Percentiles rank a stretch among this genome's conserved stretches.
Evolutionary conservation across 345 rosid species (phyloP).

Genomic region (Citrus maxima): DNA sequence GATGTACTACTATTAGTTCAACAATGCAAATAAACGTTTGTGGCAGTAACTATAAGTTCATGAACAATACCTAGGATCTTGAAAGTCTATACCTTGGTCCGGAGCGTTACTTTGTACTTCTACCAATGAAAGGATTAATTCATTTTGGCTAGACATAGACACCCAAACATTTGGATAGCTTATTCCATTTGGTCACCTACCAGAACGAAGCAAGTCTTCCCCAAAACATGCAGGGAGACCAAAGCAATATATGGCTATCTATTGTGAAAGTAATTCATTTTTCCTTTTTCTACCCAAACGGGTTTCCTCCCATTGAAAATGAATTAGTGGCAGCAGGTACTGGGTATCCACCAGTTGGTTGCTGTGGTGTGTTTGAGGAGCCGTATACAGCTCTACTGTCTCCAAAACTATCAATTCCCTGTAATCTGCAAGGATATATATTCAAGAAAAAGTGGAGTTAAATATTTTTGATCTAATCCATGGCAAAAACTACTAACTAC

Average conservation of each 20-base stretch:
- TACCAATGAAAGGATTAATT: not conserved
- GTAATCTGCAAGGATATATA: conserved; percentile 27
- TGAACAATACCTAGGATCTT: not conserved
- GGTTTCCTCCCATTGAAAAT: conserved; percentile 49
- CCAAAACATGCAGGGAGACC: not conserved
- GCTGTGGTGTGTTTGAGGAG: conserved; percentile 21
- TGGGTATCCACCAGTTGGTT: conserved; percentile 31
- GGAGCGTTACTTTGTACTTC: not conserved
- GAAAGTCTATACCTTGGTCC: not conserved
- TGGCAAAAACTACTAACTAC: not conserved
- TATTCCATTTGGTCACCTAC: not conserved
- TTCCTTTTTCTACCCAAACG: conserved; percentile 39
- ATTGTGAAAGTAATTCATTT: too few relatives aligned
- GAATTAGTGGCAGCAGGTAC: conserved; percentile 28
- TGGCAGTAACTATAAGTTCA: not conserved
- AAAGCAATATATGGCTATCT: not conserved
- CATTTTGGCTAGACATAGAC: not conserved
- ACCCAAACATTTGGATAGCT: not conserved
- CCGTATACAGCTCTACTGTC: conserved; percentile 21
- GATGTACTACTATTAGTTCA: not conserved
- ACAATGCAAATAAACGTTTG: not conserved
- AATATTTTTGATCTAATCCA: not conserved
- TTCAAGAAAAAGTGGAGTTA: not conserved
- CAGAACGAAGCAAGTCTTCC: not conserved
- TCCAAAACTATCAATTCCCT: conserved; percentile 30